These are phyloP conservation scores for Cladophialophora chaetospira DNA, from an alignment of 2,329 filamentous ascomycete genomes.

Conservation along the genomic window DNA sequence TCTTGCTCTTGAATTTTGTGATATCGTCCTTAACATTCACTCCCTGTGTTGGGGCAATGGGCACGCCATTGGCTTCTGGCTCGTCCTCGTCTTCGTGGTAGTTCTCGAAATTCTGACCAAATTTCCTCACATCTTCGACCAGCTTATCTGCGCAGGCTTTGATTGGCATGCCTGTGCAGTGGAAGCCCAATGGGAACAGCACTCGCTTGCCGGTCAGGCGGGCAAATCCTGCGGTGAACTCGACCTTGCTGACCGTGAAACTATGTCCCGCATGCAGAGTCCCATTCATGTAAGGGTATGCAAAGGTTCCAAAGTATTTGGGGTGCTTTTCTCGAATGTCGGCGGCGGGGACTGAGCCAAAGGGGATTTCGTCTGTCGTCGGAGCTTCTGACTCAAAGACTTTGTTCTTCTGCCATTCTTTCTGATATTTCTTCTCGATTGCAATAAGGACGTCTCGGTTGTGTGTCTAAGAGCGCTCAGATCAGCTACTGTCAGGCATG, in stretches of 20 bases:
- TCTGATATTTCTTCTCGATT: slow-evolving; percentile 89
- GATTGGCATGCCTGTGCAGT: slow-evolving; percentile 97
- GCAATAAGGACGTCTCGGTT: slow-evolving; percentile 81
- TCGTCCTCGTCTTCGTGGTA: slow-evolving; percentile 67
- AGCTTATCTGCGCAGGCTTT: slow-evolving; percentile 97
- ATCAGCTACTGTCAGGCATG: slow-evolving; percentile 1
- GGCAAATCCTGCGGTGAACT: slow-evolving; percentile 84
- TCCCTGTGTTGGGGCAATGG: slow-evolving; percentile 64
- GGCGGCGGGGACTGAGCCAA: slow-evolving; percentile 69
- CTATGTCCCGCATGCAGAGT: slow-evolving; percentile 87
- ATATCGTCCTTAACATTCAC: slow-evolving; percentile 71
- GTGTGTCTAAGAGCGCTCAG: slow-evolving; percentile 62
- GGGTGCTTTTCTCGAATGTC: slow-evolving; percentile 79
- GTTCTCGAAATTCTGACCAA: slow-evolving; percentile 80
- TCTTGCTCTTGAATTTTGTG: slow-evolving; percentile 89
- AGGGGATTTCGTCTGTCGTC: slow-evolving; percentile 72
- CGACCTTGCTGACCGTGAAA: slow-evolving; percentile 89
- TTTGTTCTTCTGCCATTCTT: slow-evolving; percentile 73
- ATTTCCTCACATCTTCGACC: slow-evolving; percentile 81
- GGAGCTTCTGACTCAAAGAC: slow-evolving; percentile 89
- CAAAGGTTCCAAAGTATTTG: slow-evolving; percentile 86
- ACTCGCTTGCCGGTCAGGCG: slow-evolving; percentile 87
- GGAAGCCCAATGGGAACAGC: slow-evolving; percentile 90
- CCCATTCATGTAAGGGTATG: slow-evolving; percentile 83
- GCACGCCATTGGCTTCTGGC: slow-evolving; percentile 47